Conservation (phyloP, 352 stramenopile species). For the Halophytophthora batemanensis region DNA sequence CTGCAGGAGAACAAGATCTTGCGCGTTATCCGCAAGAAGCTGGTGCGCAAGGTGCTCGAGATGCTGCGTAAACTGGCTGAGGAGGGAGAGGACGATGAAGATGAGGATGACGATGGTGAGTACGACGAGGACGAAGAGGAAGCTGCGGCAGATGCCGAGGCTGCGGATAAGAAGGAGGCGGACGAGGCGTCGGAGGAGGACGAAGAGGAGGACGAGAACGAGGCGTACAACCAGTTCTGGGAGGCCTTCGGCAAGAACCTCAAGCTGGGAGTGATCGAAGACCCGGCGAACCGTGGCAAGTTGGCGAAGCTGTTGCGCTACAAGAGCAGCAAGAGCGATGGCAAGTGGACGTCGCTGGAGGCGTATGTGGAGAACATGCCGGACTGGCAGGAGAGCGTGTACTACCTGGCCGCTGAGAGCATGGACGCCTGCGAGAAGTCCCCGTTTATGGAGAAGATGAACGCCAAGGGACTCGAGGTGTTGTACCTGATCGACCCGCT, state of each 20-base stretch:
- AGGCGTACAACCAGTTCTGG: constrained; percentile 98
- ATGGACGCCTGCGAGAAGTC: constrained; percentile 92
- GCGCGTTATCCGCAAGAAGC: constrained; percentile 99
- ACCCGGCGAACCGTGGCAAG: constrained; percentile 93
- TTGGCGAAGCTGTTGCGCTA: constrained; percentile 97
- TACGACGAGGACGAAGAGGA: constrained; percentile 48
- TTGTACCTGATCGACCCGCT: constrained; percentile 98
- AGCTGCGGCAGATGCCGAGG: constrained; percentile 48
- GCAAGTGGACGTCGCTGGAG: constrained; percentile 93
- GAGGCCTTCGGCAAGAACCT: constrained; percentile 97
- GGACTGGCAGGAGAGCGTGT: constrained; percentile 99
- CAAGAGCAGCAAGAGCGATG: constrained; percentile 91
- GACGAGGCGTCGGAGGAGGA: constrained; percentile 37
- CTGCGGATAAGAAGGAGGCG: constrained; percentile 79
- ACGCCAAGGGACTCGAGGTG: constrained; percentile 97
- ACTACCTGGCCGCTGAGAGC: constrained; percentile 96
- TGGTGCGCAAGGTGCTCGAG: constrained; percentile 99
- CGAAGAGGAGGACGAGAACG: constrained; percentile 62
- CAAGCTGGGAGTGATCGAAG: constrained; percentile 99
- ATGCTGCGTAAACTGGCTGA: constrained; percentile 95
- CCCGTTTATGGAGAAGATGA: constrained; percentile 97
- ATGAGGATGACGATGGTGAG: constrained; percentile 52
- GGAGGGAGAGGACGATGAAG: constrained; percentile 82
- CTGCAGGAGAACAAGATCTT: constrained; percentile 99
- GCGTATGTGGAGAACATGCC: constrained; percentile 98